phyloP scores from a whole-genome alignment of 306 rosid genomes.

The Cicer cuneatum region DNA sequence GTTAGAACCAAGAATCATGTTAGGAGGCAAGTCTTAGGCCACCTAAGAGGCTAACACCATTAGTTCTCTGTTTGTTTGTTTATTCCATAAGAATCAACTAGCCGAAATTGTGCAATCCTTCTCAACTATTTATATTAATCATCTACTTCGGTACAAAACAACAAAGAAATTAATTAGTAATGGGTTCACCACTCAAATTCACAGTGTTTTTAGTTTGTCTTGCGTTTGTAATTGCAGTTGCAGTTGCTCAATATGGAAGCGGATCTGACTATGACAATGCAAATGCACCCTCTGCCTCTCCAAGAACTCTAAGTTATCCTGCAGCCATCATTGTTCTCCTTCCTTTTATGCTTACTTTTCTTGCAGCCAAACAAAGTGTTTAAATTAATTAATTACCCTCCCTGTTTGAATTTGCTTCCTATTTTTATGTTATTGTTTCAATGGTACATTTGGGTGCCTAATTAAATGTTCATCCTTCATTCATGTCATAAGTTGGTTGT shows the following conservation, averaged over 20 bases:
- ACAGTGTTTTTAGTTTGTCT: slow-evolving; percentile 48
- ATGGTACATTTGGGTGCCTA: background rate
- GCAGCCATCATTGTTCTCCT: slow-evolving; percentile 44
- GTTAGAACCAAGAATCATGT: slow-evolving; percentile 33
- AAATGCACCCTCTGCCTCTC: slow-evolving; percentile 35
- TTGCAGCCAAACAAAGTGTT: slow-evolving; percentile 41
- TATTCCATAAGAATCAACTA: slow-evolving; percentile 12
- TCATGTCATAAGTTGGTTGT: slow-evolving; percentile 32
- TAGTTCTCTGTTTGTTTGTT: background rate
- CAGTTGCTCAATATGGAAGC: slow-evolving; percentile 52
- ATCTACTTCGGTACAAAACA: slow-evolving; percentile 28
- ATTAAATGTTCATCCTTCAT: background rate
- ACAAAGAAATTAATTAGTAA: background rate
- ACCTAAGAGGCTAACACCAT: background rate
- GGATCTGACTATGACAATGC: background rate
- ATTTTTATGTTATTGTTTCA: slow-evolving; percentile 16
- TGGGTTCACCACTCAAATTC: slow-evolving; percentile 49
- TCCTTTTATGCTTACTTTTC: slow-evolving; percentile 47
- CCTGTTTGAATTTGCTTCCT: background rate
- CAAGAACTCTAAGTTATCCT: slow-evolving; percentile 44
- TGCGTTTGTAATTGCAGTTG: slow-evolving; percentile 42
- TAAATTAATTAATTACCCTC: background rate
- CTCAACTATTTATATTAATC: slow-evolving; percentile 37
- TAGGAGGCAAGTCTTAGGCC: slow-evolving; percentile 18
- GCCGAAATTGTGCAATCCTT: slow-evolving; percentile 16